These are phyloP conservation scores for Ogataea ramenticola DNA, from an alignment of 805 yeast genomes.

Conservation along the genomic window DNA sequence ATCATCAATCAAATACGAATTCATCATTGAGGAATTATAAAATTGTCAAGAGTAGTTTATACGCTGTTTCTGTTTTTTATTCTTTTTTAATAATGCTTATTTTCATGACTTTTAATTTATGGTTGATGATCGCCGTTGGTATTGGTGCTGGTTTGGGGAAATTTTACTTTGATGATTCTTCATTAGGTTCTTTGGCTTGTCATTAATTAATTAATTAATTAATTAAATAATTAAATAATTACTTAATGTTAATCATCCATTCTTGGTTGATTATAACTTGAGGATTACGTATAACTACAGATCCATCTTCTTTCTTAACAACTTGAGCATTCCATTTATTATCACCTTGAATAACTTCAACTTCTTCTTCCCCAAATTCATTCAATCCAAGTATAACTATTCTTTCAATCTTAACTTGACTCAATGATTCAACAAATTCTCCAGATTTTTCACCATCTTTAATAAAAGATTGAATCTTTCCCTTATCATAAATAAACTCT, in stretches of 20 bases:
- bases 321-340: conserved; percentile 4
- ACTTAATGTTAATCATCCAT: conserved; percentile 41
- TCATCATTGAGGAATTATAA: conserved; percentile 16
- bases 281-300: conserved; percentile 41
- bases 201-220: no score
- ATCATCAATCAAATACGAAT: no score
- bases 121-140: conserved; percentile 38
- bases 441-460: conserved; percentile 14
- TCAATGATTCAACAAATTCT: conserved; percentile 17
- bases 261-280: conserved; percentile 33
- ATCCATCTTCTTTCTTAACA: conserved; percentile 4
- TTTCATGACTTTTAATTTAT: conserved; percentile 40
- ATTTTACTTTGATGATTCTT: conserved; percentile 16
- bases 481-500: conserved; percentile 31
- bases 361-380: conserved; percentile 16
- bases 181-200: conserved; percentile 18
- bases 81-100: conserved; percentile 40
- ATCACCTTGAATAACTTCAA: background rate
- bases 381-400: conserved; percentile 40
- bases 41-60: conserved; percentile 23
- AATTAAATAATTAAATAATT: no score
- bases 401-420: conserved; percentile 43
- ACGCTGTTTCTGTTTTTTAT: conserved; percentile 35
- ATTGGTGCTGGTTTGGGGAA: conserved; percentile 34
- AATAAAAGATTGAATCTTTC: conserved; percentile 23